Conservation (phyloP, 2,329 filamentous ascomycete species). For the Bipolaris victoriae region DNA sequence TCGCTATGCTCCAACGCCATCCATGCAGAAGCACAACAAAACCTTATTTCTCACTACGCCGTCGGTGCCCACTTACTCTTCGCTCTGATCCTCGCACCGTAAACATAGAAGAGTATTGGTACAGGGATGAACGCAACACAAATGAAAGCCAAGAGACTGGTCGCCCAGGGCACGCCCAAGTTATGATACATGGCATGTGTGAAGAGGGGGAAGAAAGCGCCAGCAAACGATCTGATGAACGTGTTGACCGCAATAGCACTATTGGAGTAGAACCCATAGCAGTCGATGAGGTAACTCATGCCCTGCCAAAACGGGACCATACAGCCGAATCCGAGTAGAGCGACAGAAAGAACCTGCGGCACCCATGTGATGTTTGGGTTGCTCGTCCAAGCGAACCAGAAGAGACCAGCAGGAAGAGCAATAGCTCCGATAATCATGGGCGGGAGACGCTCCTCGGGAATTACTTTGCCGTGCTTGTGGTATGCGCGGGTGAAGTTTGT, state of each 20-base stretch:
- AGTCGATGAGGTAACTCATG: slow-evolving; percentile 81
- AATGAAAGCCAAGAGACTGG: slow-evolving; percentile 42
- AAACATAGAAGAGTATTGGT: slow-evolving; percentile 46
- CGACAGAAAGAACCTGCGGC: slow-evolving; percentile 61
- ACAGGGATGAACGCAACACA: slow-evolving; percentile 44
- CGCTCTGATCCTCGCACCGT: slow-evolving; percentile 40
- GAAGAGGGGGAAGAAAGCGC: slow-evolving; percentile 59
- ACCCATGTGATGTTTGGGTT: slow-evolving; percentile 59
- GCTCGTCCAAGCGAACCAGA: slow-evolving; percentile 67
- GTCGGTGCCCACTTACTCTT: slow-evolving; percentile 44
- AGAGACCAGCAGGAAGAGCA: slow-evolving; percentile 64
- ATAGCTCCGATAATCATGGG: slow-evolving; percentile 70
- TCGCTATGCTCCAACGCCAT: too few relatives aligned
- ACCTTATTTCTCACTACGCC: neutral
- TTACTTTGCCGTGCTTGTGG: slow-evolving; percentile 53
- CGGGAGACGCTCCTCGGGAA: slow-evolving; percentile 66
- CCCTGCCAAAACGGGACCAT: slow-evolving; percentile 82
- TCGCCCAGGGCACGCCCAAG: slow-evolving; percentile 46
- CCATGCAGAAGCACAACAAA: neutral
- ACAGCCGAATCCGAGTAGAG: slow-evolving; percentile 74
- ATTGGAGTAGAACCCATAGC: slow-evolving; percentile 54
- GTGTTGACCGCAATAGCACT: slow-evolving; percentile 58
- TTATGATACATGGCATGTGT: slow-evolving; percentile 55
- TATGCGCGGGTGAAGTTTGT: slow-evolving; percentile 43
- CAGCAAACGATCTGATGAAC: slow-evolving; percentile 57